These are phyloP conservation scores for Penicillium rolfsii DNA, from an alignment of 2,329 filamentous ascomycete genomes.

Conservation along the genomic window DNA sequence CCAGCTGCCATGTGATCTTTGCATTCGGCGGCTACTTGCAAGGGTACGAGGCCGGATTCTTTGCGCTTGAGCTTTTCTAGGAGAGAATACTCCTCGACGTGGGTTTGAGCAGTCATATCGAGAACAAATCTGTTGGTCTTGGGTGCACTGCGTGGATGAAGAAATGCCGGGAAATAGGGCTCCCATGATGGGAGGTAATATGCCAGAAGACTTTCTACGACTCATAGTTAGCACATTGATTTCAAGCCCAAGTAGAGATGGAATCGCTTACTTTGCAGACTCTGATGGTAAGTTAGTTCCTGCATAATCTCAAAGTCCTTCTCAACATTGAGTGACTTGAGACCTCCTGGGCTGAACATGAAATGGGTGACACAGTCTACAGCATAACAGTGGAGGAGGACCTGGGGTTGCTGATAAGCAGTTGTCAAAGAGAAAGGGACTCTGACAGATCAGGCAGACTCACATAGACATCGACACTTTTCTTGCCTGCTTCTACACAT, in stretches of 20 bases:
- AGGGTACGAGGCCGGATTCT: constrained; percentile 51
- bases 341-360: constrained; percentile 68
- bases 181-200: constrained; percentile 61
- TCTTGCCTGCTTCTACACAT: constrained; percentile 50
- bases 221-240: neutral
- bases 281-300: constrained; percentile 69
- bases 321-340: constrained; percentile 59
- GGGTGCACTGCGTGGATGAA: constrained; percentile 61
- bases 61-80: constrained; percentile 62
- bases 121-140: constrained; percentile 64
- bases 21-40: constrained; percentile 68
- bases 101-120: constrained; percentile 51
- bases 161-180: constrained; percentile 51
- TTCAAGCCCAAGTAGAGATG: neutral
- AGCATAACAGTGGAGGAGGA: constrained; percentile 66
- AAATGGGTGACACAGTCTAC: constrained; percentile 71
- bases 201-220: constrained; percentile 60
- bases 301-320: constrained; percentile 69
- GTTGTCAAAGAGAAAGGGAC: neutral
- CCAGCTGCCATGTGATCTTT: constrained; percentile 73
- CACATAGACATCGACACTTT: constrained; percentile 65
- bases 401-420: constrained; percentile 19
- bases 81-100: constrained; percentile 60
- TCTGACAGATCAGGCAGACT: constrained; percentile 23
- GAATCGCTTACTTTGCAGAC: constrained; percentile 61